Evolutionary conservation across 495 filamentous ascomycete species (phyloP), one percentile per base, ranked within the genome.

Genomic region (Hypoxylon fragiforme): DNA sequence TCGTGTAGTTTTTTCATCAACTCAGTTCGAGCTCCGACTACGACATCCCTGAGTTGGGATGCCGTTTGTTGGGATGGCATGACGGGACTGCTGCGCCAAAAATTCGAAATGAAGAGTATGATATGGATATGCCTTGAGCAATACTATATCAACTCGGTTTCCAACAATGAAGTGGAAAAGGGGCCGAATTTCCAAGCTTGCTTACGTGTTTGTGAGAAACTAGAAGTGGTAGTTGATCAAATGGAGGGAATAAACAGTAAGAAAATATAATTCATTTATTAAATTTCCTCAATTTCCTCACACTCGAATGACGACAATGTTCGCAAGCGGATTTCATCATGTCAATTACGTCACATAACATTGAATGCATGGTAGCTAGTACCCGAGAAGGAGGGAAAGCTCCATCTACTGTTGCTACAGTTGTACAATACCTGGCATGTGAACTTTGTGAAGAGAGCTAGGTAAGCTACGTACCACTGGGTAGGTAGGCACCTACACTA

Each of bases 401-500:
- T 42, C 19, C 11, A 26, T 39, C 9, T 11, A 11, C 26, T 5
- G 5, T 11, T 5, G 26, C 26, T 30, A n/a, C n/a, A n/a, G n/a
- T n/a, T n/a, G n/a, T n/a, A n/a, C n/a, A n/a, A n/a, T 28, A 4
- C 34, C 15, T 61, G 50, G 28, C 50, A 61, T 60, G 56, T 60
- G 56, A 60, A 60, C n/a, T n/a, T n/a, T n/a, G n/a, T n/a, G n/a
- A n/a, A n/a, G n/a, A n/a, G n/a, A n/a, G n/a, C n/a, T n/a, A n/a
- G n/a, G n/a, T n/a, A n/a, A n/a, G n/a, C n/a, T n/a, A n/a, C n/a
- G n/a, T n/a, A n/a, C n/a, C n/a, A n/a, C n/a, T n/a, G n/a, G n/a
- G n/a, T n/a, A n/a, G n/a, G n/a, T n/a, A n/a, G n/a, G n/a, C n/a
- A n/a, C n/a, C n/a, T n/a, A n/a, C n/a, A n/a, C n/a, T n/a, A n/a